Evolutionary conservation across 179 eudicot species (phyloP).

Genomic region (Carnegiea gigantea): DNA sequence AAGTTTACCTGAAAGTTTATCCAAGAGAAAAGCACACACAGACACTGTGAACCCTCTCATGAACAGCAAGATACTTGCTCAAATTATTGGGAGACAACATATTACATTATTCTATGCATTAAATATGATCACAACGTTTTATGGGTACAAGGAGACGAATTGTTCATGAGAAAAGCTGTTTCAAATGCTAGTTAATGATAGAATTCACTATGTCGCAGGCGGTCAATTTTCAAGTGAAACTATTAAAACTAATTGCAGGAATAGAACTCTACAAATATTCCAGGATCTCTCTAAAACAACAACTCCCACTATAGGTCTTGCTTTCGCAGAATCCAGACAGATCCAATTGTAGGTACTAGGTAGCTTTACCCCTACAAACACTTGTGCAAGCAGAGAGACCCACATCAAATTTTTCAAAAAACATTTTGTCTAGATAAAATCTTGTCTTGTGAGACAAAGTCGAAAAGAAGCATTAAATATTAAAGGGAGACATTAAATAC

Average conservation of each 20-base stretch:
- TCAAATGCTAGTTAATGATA: not conserved
- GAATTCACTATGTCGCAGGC: not conserved
- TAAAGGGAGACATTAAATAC: no score
- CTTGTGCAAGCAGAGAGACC: no score
- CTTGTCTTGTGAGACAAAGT: no score
- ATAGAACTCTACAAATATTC: not conserved
- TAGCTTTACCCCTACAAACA: no score
- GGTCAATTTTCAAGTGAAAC: not conserved
- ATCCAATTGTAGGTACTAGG: no score
- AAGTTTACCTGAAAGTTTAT: conserved; percentile 71
- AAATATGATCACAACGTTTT: no score
- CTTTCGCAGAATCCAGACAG: no score
- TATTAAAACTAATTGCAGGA: not conserved
- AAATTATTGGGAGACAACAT: not conserved
- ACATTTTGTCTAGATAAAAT: no score
- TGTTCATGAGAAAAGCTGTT: not conserved
- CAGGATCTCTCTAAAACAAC: not conserved
- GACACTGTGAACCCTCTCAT: not conserved
- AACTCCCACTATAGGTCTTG: no score
- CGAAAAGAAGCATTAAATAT: no score
- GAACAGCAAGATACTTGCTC: not conserved
- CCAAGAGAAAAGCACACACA: conserved; percentile 10
- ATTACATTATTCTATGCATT: not conserved
- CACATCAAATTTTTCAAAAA: no score
- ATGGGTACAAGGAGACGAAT: not conserved